Base-by-base conservation (phyloP, 108 stramenopile genomes). In the Nitzschia palea region DNA sequence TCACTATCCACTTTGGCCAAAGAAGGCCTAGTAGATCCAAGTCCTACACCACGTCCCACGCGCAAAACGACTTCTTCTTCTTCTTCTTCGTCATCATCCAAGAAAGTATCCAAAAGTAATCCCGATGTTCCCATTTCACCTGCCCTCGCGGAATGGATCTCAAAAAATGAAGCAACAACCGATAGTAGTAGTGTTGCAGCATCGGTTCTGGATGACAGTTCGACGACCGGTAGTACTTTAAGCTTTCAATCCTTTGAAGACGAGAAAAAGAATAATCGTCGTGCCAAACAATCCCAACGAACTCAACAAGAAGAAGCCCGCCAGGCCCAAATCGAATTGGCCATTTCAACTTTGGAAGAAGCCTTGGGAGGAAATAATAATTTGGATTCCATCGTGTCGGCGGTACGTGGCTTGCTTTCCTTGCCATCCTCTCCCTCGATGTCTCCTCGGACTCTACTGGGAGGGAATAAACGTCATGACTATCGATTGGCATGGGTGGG, bases 401-500 rank as follows among this genome's bases (percentile, higher is more conserved):
- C 55, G 32, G 69, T 67, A 1, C 62, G 43, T 26, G 35, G 61
- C 43, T 37, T 74, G 22, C 26, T 74, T 3, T 5, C 32, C 18
- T 59, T 70, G 33, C 60, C 0, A 15, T 58, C 63, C 20, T 55
- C 54, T 22, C 20, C 36, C 26, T 34, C 22, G 27, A 15, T 55
- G 32, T 59, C 43, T 35, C 62, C 66, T 1, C 67, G 68, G 14
- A 33, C 25, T 25, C n/a, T 77, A 1, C 12, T 67, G 44, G 68
- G 69, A 40, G 57, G 52, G 0, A 50, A 62, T 25, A 29, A 44
- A 20, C 56, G 63, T 25, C 43, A 30, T 29, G 56, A 77, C 53
- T 93, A 83, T 62, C 85, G 88, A 43, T 51, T 93, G 50, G 88
- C 85, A 33, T 93, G 91, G 91, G 88, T 85, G 1, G 91, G 87